Conservation (phyloP, 2,329 filamentous ascomycete genomes). For the Basipetospora chlamydospora region DNA sequence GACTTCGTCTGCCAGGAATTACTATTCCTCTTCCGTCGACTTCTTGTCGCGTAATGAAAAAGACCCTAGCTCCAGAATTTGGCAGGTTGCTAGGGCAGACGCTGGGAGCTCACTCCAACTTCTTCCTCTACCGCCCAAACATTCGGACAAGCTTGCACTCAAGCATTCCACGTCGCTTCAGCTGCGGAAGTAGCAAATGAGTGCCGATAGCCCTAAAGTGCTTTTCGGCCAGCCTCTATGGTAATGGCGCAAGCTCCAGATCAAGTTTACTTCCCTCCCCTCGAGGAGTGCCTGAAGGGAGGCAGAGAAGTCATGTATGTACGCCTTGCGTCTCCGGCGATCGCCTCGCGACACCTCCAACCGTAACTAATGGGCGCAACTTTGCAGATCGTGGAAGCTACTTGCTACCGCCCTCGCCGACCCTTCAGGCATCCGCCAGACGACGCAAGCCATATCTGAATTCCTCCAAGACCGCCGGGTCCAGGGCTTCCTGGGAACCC, state of each 20-base stretch:
- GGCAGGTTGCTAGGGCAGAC: too few relatives aligned
- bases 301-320: slow-evolving; percentile 68
- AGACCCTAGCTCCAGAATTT: too few relatives aligned
- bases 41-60: too few relatives aligned
- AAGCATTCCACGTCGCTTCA: background rate
- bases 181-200: slow-evolving; percentile 2
- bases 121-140: too few relatives aligned
- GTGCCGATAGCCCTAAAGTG: background rate
- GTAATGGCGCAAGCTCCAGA: slow-evolving; percentile 59
- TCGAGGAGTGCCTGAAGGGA: slow-evolving; percentile 74
- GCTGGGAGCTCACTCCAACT: too few relatives aligned
- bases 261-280: slow-evolving; percentile 63
- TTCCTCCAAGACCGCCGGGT: slow-evolving; percentile 62
- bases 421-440: slow-evolving; percentile 38
- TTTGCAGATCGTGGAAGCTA: slow-evolving; percentile 44
- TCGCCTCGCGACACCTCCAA: background rate
- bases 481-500: slow-evolving; percentile 51
- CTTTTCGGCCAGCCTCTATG: slow-evolving; percentile 2
- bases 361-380: background rate
- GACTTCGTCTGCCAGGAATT: too few relatives aligned
- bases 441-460: slow-evolving; percentile 39
- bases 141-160: too few relatives aligned
- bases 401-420: slow-evolving; percentile 42
- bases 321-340: slow-evolving; percentile 1
- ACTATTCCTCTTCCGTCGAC: too few relatives aligned